Conservation (phyloP, 129 eudicot genomes). For the Tagetes patula region DNA sequence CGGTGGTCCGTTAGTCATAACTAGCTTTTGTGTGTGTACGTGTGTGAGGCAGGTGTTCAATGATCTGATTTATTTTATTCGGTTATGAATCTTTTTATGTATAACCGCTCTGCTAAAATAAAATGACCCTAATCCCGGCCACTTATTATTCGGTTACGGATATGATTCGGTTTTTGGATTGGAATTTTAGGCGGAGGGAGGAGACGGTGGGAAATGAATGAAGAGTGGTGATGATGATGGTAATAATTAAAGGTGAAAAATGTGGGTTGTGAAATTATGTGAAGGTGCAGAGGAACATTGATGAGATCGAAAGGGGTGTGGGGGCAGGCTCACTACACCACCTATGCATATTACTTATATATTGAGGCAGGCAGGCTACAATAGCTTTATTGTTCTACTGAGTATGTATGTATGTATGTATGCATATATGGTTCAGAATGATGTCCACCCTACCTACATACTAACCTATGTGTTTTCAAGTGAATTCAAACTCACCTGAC, state of each 20-base stretch:
- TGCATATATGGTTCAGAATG: slow-evolving; percentile 30
- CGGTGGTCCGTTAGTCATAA: slow-evolving; percentile 4
- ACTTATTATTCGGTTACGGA: too few species aligned
- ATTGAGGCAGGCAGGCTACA: slow-evolving; percentile 21
- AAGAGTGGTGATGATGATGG: slow-evolving; percentile 19
- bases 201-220: slow-evolving; percentile 6
- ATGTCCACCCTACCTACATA: slow-evolving; percentile 33
- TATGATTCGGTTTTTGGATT: too few species aligned
- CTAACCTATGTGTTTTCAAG: not conserved
- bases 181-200: slow-evolving; percentile 1
- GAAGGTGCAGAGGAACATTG: slow-evolving; percentile 31
- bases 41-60: too few species aligned
- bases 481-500: slow-evolving; percentile 27
- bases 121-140: too few species aligned
- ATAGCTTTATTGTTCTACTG: slow-evolving; percentile 39
- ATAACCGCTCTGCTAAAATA: too few species aligned
- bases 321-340: slow-evolving; percentile 37
- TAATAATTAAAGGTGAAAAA: slow-evolving; percentile 19
- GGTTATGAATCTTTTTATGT: too few species aligned
- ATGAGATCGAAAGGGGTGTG: slow-evolving; percentile 6
- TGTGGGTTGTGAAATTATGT: not conserved
- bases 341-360: not conserved
- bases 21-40: not conserved
- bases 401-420: not conserved
- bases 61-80: too few species aligned